These are phyloP conservation scores for Coemansia sp. DNA, from an alignment of 192 early-diverging fungal genomes.

Conservation along the genomic window DNA sequence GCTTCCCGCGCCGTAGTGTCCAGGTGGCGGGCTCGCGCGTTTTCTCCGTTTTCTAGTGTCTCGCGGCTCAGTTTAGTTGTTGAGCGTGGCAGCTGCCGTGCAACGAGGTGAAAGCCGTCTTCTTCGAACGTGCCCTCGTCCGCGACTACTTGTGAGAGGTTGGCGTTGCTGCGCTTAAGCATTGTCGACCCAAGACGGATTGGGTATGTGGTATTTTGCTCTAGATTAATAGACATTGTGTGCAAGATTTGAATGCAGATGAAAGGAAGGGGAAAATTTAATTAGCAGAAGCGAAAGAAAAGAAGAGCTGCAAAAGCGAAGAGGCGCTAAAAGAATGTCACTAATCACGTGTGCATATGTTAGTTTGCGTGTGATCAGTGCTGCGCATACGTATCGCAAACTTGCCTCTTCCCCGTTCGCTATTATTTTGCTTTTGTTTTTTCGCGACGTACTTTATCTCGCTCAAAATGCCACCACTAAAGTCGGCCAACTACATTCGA, in stretches of 20 bases:
- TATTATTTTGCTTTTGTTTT: background rate
- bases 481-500: conserved; percentile 34
- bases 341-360: background rate
- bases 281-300: background rate
- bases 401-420: background rate
- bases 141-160: background rate
- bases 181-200: conserved; percentile 33
- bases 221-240: conserved; percentile 51
- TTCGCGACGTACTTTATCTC: background rate
- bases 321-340: background rate
- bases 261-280: background rate
- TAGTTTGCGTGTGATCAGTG: background rate
- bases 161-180: background rate
- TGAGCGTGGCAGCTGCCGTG: conserved; percentile 43
- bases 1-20: background rate
- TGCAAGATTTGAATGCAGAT: conserved; percentile 1
- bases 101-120: conserved; percentile 42
- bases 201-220: conserved; percentile 39
- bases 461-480: conserved; percentile 32
- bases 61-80: conserved; percentile 49
- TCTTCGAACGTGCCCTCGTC: conserved; percentile 8
- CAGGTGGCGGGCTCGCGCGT: conserved; percentile 27
- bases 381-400: background rate
- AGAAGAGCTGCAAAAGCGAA: background rate
- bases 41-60: conserved; percentile 34